Conservation (phyloP, 1,284 basidiomycete species). For the Trametes polyzona region DNA sequence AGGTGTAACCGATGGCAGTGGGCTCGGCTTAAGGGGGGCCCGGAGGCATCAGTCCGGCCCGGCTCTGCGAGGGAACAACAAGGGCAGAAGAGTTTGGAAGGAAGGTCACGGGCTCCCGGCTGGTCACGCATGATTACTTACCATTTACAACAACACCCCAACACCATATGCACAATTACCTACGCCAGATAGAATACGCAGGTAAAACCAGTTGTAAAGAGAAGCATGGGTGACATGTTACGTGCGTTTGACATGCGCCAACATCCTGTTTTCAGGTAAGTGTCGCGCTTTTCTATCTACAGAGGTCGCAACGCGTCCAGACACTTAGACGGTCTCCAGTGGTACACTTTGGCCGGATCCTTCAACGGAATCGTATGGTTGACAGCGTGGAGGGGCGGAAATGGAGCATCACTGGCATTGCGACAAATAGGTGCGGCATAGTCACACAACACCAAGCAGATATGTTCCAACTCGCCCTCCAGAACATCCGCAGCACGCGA, state of each 20-base stretch:
- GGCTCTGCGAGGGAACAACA: too few relatives aligned
- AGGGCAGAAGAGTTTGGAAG: too few relatives aligned
- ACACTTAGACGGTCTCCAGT: conserved; percentile 31
- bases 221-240: conserved; percentile 1
- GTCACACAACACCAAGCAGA: conserved; percentile 19
- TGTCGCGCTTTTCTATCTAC: conserved; percentile 1
- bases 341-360: conserved; percentile 36
- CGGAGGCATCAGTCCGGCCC: too few relatives aligned
- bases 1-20: too few relatives aligned
- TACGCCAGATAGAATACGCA: too few relatives aligned
- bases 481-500: conserved; percentile 22
- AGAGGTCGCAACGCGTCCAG: neutral
- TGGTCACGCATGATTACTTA: too few relatives aligned
- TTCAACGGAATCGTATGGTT: conserved; percentile 45
- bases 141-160: too few relatives aligned
- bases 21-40: too few relatives aligned
- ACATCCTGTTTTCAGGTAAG: neutral
- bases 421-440: conserved; percentile 33
- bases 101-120: too few relatives aligned
- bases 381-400: conserved; percentile 39
- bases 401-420: conserved; percentile 30
- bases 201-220: too few relatives aligned
- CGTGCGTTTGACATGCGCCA: neutral
- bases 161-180: too few relatives aligned
- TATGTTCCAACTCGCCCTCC: conserved; percentile 19